Conservation (phyloP, 108 stramenopile genomes). For the Pseudonitzschia multiseries region DNA sequence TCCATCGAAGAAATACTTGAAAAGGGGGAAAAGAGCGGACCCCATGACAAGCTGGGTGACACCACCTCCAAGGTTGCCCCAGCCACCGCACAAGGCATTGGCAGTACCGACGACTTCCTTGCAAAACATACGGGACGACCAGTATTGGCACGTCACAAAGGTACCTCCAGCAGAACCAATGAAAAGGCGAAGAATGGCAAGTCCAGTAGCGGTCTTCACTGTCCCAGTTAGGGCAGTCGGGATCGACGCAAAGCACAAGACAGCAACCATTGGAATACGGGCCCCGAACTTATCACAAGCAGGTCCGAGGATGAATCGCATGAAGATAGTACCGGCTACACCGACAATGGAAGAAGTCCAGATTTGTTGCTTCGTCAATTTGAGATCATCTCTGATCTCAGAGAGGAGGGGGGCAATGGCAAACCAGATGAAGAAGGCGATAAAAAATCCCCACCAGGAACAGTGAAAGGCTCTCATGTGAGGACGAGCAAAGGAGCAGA, state of each 20-base stretch:
- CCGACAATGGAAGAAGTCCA: conserved; percentile 82
- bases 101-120: conserved; percentile 85
- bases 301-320: conserved; percentile 76
- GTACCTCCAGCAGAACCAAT: conserved; percentile 81
- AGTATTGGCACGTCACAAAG: conserved; percentile 87
- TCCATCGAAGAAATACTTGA: conserved; percentile 58
- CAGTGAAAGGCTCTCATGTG: conserved; percentile 84
- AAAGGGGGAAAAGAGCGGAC: conserved; percentile 57
- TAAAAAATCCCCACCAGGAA: conserved; percentile 75
- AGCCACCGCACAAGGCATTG: conserved; percentile 80
- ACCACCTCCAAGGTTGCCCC: conserved; percentile 93
- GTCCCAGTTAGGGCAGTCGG: conserved; percentile 68
- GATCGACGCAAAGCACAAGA: conserved; percentile 67
- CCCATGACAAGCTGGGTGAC: conserved; percentile 74
- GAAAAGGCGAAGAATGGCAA: conserved; percentile 71
- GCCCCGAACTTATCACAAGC: conserved; percentile 78
- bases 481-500: conserved; percentile 59
- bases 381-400: conserved; percentile 63
- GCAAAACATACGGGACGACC: conserved; percentile 82
- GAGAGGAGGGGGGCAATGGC: conserved; percentile 83
- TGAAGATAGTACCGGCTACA: conserved; percentile 67
- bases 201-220: conserved; percentile 50
- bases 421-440: conserved; percentile 92
- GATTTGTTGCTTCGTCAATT: conserved; percentile 66
- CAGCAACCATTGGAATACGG: conserved; percentile 56